Percentiles rank a stretch among this genome's conserved stretches.
Evolutionary conservation across 2,329 filamentous ascomycete genomes (phyloP).

Genomic region (Amylocarpus encephaloides): DNA sequence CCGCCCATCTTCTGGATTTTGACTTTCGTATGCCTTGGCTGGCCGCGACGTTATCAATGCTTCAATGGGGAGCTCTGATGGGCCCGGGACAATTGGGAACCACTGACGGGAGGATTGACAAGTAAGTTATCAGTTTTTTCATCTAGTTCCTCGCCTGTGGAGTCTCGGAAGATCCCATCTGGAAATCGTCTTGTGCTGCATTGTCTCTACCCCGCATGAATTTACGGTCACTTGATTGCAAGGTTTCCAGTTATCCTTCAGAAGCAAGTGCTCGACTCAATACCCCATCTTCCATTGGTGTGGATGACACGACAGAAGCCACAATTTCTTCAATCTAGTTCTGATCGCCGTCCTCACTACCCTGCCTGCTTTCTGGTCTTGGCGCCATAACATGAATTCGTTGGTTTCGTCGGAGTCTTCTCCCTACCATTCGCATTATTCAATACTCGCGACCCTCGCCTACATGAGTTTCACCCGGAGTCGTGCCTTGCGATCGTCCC

Average conservation of each 20-base stretch:
- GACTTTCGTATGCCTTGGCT: conserved; percentile 87
- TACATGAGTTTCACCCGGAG: conserved; percentile 17
- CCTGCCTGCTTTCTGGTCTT: conserved; percentile 2
- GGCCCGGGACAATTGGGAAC: conserved; percentile 71
- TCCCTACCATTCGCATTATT: conserved; percentile 13
- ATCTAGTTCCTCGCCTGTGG: conserved; percentile 11
- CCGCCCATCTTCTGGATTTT: conserved; percentile 67
- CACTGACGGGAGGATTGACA: conserved; percentile 76
- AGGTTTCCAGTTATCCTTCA: conserved; percentile 26
- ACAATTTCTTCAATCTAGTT: not conserved
- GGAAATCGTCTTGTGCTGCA: conserved; percentile 2
- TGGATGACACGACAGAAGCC: not conserved
- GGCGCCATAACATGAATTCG: conserved; percentile 11
- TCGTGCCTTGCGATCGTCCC: conserved; percentile 21
- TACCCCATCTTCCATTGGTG: not conserved
- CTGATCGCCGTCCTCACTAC: not conserved
- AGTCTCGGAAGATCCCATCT: conserved; percentile 14
- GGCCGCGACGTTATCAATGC: conserved; percentile 64
- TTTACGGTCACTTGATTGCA: conserved; percentile 53
- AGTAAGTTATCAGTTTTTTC: conserved; percentile 48
- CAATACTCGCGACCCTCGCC: conserved; percentile 17
- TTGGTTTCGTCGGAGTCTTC: not conserved
- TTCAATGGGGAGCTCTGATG: conserved; percentile 65
- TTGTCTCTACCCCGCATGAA: conserved; percentile 43
- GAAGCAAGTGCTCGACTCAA: conserved; percentile 18